Conservation (phyloP, 306 rosid genomes). For the cucumber (Cucumis sativus) region DNA sequence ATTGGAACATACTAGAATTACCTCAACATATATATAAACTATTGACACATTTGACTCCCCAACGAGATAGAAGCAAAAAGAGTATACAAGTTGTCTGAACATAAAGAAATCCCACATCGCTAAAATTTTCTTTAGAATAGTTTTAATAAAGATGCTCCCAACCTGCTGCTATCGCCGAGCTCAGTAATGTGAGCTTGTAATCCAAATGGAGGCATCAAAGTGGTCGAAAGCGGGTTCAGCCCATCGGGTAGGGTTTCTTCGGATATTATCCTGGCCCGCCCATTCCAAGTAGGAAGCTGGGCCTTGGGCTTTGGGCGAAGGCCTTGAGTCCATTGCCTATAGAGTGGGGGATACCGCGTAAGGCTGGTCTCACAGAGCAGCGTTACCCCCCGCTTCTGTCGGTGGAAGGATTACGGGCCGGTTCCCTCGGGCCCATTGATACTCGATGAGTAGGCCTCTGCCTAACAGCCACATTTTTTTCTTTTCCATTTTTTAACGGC, state of each 20-base stretch:
- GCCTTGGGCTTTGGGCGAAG: neutral
- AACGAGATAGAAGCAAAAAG: too few relatives aligned
- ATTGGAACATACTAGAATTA: too few relatives aligned
- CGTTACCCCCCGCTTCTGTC: constrained; percentile 16
- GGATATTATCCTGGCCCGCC: neutral
- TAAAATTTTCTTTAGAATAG: accelerated
- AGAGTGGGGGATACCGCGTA: constrained; percentile 5
- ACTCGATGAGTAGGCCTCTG: neutral
- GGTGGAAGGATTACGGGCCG: constrained; percentile 18
- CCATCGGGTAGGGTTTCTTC: neutral
- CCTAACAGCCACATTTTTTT: neutral
- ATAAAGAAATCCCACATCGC: neutral
- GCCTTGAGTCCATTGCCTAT: neutral
- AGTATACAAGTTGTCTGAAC: too few relatives aligned
- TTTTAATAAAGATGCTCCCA: neutral
- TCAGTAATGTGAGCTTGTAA: neutral
- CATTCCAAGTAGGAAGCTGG: neutral
- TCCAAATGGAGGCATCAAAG: neutral
- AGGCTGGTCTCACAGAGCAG: constrained; percentile 29
- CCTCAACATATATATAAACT: too few relatives aligned
- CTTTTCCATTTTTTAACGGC: too few relatives aligned
- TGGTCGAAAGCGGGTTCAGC: neutral
- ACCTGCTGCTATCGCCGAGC: neutral
- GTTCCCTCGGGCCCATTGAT: neutral
- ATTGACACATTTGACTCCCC: too few relatives aligned